Evolutionary conservation across 164 flowering plant species (phyloP).

Genomic region (Piper longum): DNA sequence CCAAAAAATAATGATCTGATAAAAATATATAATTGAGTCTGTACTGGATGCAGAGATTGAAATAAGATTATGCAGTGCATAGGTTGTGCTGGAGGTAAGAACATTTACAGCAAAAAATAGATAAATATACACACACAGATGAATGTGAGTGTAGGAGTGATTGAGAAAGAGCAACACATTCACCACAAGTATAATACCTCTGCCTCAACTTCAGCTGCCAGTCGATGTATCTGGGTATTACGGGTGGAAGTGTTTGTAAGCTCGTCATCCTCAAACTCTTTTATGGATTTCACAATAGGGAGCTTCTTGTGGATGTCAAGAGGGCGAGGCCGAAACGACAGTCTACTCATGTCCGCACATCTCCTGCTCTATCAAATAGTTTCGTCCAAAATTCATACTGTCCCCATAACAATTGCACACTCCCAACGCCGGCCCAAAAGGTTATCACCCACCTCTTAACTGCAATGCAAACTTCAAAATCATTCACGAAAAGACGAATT

Average conservation of each 20-base stretch:
- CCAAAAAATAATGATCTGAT: no score
- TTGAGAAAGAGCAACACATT: background rate
- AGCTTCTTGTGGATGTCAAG: conserved; percentile 94
- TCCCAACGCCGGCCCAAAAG: background rate
- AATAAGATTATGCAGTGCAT: background rate
- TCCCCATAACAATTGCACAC: conserved; percentile 9
- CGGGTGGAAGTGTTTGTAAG: conserved; percentile 50
- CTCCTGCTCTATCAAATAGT: conserved; percentile 13
- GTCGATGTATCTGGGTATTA: conserved; percentile 55
- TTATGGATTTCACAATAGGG: conserved; percentile 75
- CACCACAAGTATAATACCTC: conserved; percentile 26
- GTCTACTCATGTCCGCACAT: conserved; percentile 67
- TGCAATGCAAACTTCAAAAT: background rate
- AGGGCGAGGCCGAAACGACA: conserved; percentile 91
- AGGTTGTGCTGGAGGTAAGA: background rate
- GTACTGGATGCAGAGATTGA: background rate
- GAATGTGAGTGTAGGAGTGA: background rate
- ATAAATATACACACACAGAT: background rate
- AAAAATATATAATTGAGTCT: background rate
- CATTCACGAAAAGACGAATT: background rate
- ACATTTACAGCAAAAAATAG: background rate
- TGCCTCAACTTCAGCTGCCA: conserved; percentile 44
- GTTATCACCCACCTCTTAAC: background rate
- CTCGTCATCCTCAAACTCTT: conserved; percentile 93
- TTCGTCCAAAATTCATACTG: conserved; percentile 10